phyloP scores from a whole-genome alignment of 169 alveolate species.

The Miamiensis avidus region DNA sequence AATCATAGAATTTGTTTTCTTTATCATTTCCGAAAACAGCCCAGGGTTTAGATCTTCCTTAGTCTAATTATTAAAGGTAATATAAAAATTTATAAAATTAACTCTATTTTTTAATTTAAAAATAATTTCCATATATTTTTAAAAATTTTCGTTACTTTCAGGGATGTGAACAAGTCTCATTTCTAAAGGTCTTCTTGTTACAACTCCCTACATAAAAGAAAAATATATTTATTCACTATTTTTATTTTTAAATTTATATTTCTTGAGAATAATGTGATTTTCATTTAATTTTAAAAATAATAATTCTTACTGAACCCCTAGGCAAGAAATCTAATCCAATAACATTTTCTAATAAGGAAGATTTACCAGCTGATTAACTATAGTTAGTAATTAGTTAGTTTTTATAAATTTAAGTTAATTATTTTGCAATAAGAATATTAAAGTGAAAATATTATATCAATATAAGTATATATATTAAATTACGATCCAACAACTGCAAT shows the following conservation, averaged over 20 bases:
- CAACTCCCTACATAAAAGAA: conserved; percentile 86
- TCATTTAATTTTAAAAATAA: not conserved
- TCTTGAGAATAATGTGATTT: not conserved
- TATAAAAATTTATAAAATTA: too few relatives aligned
- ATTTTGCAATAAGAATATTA: too few relatives aligned
- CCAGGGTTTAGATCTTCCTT: conserved; percentile 65
- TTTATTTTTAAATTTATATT: not conserved
- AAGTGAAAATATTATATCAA: too few relatives aligned
- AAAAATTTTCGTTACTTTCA: conserved; percentile 56
- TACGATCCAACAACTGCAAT: conserved; percentile 61
- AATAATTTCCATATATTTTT: too few relatives aligned
- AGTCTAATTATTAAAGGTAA: conserved; percentile 7
- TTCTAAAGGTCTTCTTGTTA: conserved; percentile 97
- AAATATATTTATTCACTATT: not conserved
- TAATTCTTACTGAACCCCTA: conserved; percentile 79
- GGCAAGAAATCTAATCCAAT: conserved; percentile 98
- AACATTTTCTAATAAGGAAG: conserved; percentile 95
- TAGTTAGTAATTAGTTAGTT: too few relatives aligned
- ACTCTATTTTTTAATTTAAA: too few relatives aligned
- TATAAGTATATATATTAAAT: too few relatives aligned
- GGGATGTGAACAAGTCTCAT: conserved; percentile 91
- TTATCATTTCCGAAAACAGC: conserved; percentile 80
- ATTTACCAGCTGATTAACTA: conserved; percentile 79
- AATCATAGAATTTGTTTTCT: conserved; percentile 85
- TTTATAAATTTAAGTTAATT: too few relatives aligned